Conservation (phyloP, 1,284 basidiomycete species). For the Marasmius tenuissimus region DNA sequence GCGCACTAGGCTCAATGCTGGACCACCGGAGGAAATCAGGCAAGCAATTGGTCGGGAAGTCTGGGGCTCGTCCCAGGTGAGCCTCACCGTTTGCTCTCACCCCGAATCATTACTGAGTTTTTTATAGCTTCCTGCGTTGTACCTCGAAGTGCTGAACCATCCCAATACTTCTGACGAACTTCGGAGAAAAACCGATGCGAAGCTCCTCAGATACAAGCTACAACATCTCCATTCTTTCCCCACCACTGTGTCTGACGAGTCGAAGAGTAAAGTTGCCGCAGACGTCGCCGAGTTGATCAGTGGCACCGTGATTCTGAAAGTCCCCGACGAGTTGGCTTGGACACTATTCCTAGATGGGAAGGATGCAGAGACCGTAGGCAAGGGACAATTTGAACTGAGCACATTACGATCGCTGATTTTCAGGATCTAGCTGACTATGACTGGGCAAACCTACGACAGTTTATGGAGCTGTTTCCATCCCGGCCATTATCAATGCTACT, state of each 20-base stretch:
- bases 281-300: constrained; percentile 71
- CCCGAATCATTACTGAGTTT: constrained; percentile 1
- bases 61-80: constrained; percentile 58
- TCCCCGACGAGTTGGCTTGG: constrained; percentile 85
- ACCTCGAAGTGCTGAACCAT: constrained; percentile 76
- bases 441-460: constrained; percentile 60
- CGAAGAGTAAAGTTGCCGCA: constrained; percentile 52
- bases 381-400: constrained; percentile 21
- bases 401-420: constrained; percentile 2
- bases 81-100: constrained; percentile 8
- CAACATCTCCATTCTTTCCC: constrained; percentile 58
- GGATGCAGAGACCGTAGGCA: constrained; percentile 71
- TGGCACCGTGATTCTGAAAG: constrained; percentile 71
- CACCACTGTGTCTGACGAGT: constrained; percentile 37
- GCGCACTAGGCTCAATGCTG: constrained; percentile 71
- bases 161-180: constrained; percentile 73
- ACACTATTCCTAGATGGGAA: constrained; percentile 74
- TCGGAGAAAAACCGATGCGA: constrained; percentile 68
- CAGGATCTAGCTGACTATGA: constrained; percentile 64
- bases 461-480: constrained; percentile 68
- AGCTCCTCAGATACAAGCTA: constrained; percentile 64
- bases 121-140: constrained; percentile 63
- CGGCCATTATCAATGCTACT: constrained; percentile 61
- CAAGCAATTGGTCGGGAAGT: constrained; percentile 69
- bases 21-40: constrained; percentile 65